Base-by-base conservation (phyloP, 2,329 filamentous ascomycete species). In the Talaromyces sp. region DNA sequence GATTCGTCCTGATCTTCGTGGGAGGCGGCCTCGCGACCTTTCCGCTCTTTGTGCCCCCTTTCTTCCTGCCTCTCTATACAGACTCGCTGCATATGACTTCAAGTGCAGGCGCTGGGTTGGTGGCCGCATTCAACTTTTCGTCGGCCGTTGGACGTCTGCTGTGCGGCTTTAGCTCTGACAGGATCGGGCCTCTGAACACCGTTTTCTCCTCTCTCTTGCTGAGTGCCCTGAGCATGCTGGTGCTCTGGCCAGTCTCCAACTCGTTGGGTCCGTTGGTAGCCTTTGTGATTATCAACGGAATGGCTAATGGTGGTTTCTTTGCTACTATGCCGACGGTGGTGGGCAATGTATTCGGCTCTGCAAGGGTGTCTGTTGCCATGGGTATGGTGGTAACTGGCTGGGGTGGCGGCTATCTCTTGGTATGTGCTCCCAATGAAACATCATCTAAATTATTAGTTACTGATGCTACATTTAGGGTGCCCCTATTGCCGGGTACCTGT, bases 281-380 rank as follows among this genome's bases (percentile, higher is more conserved):
- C 0, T 88, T 88, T 67, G 83, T 83, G 9, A 74, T 87, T 6
- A 72, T 88, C 25, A 88, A 87, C 64, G 86, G 86, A 0, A 73
- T 81, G 42, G 79, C 82, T 5, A 88, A 87, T 65, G 86, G 86
- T 0, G 84, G 82, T 0, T 88, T 88, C 74, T 88, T 88, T 67
- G 81, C 82, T 1, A 83, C 82, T 0, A 86, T 88, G 78, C 86
- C 86, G 0, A 87, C 85, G 0, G 85, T 85, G 2, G 82, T 88
- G 0, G 81, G 82, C 0, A 85, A 81, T 64, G 79, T 85, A 0
- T 87, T 86, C 72, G 85, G 84, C 1, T 83, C 79, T 3, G 79
- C 78, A 0, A 75, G 82, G 4, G 79, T 85, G 42, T 76, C 80
- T 3, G 80, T 85, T 22, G 84, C 82, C 0, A 85, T 88, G 81